phyloP scores from a whole-genome alignment of 1,284 basidiomycete genomes.

The Rhodotorula glutinis region DNA sequence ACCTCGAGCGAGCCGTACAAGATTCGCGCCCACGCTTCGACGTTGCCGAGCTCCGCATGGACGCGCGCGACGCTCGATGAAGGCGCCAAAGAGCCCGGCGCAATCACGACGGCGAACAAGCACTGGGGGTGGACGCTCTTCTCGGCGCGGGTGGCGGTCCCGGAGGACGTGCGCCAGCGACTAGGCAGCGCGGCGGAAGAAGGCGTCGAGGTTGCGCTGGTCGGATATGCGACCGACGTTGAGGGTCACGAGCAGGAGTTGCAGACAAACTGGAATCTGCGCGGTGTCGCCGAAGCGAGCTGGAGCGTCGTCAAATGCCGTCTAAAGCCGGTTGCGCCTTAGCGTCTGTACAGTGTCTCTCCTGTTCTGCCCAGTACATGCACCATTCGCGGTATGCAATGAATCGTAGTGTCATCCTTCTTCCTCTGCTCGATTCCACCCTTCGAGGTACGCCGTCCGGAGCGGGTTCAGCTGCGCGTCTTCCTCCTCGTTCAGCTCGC shows the following conservation, averaged over 20 bases:
- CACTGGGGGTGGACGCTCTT: slow-evolving; percentile 38
- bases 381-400: no score
- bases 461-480: slow-evolving; percentile 32
- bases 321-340: background rate
- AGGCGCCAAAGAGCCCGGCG: background rate
- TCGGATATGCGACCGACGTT: slow-evolving; percentile 26
- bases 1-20: slow-evolving; percentile 3
- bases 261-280: slow-evolving; percentile 31
- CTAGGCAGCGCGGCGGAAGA: background rate
- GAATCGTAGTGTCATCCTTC: slow-evolving; percentile 5
- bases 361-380: background rate
- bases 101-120: background rate
- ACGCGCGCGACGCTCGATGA: slow-evolving; percentile 6
- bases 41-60: slow-evolving; percentile 2
- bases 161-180: background rate
- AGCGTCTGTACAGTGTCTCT: background rate
- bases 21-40: slow-evolving; percentile 17
- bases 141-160: background rate
- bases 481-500: slow-evolving; percentile 32
- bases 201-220: slow-evolving; percentile 13
- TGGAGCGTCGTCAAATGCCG: slow-evolving; percentile 27
- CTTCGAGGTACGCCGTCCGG: slow-evolving; percentile 28
- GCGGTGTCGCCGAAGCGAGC: slow-evolving; percentile 30
- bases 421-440: slow-evolving; percentile 16
- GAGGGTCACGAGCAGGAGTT: slow-evolving; percentile 26